Base-by-base conservation (phyloP, 345 rosid species). In the Brassica cretica region DNA sequence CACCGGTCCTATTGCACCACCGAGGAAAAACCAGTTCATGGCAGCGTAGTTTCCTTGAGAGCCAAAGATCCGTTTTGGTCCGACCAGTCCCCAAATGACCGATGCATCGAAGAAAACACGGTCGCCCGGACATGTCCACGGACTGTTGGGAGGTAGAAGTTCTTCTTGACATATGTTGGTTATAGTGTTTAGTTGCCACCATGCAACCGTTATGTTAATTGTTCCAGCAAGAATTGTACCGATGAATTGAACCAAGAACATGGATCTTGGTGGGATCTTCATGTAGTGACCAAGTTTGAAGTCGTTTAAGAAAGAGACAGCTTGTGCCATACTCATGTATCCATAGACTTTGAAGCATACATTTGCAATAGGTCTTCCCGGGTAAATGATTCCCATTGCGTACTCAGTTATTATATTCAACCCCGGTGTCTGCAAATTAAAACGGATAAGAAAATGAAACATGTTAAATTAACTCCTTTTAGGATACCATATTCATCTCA, bases 191-290 rank as follows among this genome's bases (percentile, higher is more conserved):
- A 90, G 84, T 77, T 87, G 73, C 94, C 96, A 94, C 98, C 93
- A 89, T 67, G 98, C 97, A 33, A 90, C 93, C 51, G 88, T 72
- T 46, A 88, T 77, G 80, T 89, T 94, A 77, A 92, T 82, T 18
- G 97, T 92, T 81, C 98, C 97, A 8, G 93, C 91, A 8, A 94
- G 87, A 61, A 92, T 55, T 49, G 98, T 94, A 70, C 98, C 98
- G 5, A 89, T 88, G 84, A 94, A 94, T 84, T 91, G 96, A 81
- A 94, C 98, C 83, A 94, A 84, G 89, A 92, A 94, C 98, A 94
- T 92, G n/a, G 93, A 92, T 76, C 94, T 84, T 70, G 96, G 97
- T 66, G 98, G 98, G 35, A 93, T 93, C 88, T 91, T 93, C 98
- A 93, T 93, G 84, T 91, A 93, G 75, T 93, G 97, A 63, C 98